Evolutionary conservation across 169 alveolate species (phyloP), one percentile per base, ranked within the genome.

Genomic region (Plasmodium ovale): DNA sequence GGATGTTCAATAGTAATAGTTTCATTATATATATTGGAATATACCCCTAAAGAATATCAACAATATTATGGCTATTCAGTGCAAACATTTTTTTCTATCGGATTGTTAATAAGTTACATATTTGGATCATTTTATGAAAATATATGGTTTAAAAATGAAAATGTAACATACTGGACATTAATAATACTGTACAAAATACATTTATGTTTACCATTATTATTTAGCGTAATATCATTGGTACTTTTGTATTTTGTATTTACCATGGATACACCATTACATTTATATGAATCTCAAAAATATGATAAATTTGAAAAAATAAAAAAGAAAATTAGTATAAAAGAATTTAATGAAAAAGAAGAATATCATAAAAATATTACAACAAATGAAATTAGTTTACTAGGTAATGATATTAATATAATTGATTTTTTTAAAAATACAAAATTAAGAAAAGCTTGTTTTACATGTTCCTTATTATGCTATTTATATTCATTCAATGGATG

Each of bases 1-100:
- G 90, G 90, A 67, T 68, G 60, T 2, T 33, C 90, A 7, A 44
- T 82, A n/a, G 90, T 82, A 19, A 82, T 37, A 23, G 90, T 59
- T n/a, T 14, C 68, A 51, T 64, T 59, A 67, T 82, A 82, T 42
- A 35, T 82, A 14, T 49, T 67, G 9, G 90, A 82, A 23, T 82
- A 82, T 59, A 25, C 90, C 0, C 82, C 90, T n/a, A 64, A 68
- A n/a, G 65, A 23, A 1, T 29, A 82, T 58, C 85, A 82, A 29
- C 64, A 82, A 33, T 82, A 23, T 58, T 82, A 82, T 51, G 90
- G 90, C 37, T 82, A 35, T 51, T 31, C 23, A 12, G 35, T 82
- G 6, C 90, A 82, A 44, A 35, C 68, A n/a, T 82, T 82, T 82
- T 82, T 82, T 70, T 29, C 90, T 10, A 27, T 82, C 21, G 90